Evolutionary conservation across 108 stramenopile genomes (phyloP).

Genomic region (Aurantiochytrium sp.): DNA sequence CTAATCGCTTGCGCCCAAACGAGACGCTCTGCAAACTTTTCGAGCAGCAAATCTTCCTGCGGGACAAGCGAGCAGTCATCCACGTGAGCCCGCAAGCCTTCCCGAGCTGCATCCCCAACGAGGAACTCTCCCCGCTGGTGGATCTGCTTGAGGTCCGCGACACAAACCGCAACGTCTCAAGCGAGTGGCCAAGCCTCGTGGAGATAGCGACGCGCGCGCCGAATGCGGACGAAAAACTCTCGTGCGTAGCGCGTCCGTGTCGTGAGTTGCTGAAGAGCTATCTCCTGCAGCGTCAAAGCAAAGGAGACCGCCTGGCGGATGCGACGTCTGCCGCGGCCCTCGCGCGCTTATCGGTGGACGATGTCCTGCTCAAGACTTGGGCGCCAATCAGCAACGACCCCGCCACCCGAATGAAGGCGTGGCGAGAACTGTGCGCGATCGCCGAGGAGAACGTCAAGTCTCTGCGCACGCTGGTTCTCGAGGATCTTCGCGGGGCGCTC

Average conservation of each 20-base stretch:
- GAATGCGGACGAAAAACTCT: too few relatives aligned
- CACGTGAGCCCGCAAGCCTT: constrained; percentile 5
- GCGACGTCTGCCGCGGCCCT: neutral
- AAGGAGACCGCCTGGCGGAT: neutral
- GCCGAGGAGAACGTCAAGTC: neutral
- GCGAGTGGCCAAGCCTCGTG: neutral
- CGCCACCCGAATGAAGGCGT: neutral
- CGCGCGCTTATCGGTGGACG: neutral
- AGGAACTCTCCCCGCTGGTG: neutral
- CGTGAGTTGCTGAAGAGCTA: neutral
- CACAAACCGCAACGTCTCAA: neutral
- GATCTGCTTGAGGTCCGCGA: neutral
- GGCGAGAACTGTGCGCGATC: neutral
- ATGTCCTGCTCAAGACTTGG: constrained; percentile 14
- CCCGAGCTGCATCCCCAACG: neutral
- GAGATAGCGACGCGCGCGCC: neutral
- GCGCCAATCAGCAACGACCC: neutral
- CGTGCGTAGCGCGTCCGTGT: neutral
- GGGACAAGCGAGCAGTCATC: neutral
- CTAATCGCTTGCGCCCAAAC: neutral
- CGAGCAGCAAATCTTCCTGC: neutral
- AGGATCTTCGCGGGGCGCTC: neutral
- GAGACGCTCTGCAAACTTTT: neutral
- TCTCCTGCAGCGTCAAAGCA: neutral
- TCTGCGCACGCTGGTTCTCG: constrained; percentile 3